Conservation (phyloP, 1,284 basidiomycete species). For the Sphaerobolus stellatus region DNA sequence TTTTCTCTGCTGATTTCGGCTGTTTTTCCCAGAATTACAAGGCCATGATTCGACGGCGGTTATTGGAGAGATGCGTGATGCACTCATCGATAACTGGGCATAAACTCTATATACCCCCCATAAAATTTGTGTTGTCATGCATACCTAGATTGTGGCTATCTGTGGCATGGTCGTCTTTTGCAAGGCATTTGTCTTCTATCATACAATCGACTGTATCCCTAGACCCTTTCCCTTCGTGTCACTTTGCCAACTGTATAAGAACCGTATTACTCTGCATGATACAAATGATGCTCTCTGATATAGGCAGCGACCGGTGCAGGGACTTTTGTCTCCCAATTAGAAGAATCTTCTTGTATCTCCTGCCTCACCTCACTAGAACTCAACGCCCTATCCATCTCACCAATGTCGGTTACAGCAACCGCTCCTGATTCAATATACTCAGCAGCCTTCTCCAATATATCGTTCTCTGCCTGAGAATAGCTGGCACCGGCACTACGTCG, state of each 20-base stretch:
- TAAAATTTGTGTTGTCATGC: too few relatives aligned
- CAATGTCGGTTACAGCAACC: constrained; percentile 62
- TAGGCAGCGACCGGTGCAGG: constrained; percentile 44
- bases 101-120: too few relatives aligned
- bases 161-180: background rate
- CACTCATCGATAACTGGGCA: constrained; percentile 92
- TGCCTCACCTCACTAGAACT: constrained; percentile 76
- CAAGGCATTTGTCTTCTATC: background rate
- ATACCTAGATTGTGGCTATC: constrained; percentile 1
- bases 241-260: background rate
- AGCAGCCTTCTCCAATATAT: constrained; percentile 36
- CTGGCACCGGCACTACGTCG: constrained; percentile 40
- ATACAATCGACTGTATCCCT: constrained; percentile 6
- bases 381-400: constrained; percentile 52
- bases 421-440: constrained; percentile 54
- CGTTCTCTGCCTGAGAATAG: constrained; percentile 21
- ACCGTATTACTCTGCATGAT: constrained; percentile 28
- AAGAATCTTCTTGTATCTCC: constrained; percentile 39
- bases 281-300: constrained; percentile 52
- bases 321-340: constrained; percentile 42
- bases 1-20: background rate
- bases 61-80: constrained; percentile 93
- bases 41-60: constrained; percentile 84
- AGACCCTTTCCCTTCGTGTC: background rate
- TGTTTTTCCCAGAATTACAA: constrained; percentile 67